phyloP scores from a whole-genome alignment of 2,329 filamentous ascomycete genomes.

The Macrophomina tecta region DNA sequence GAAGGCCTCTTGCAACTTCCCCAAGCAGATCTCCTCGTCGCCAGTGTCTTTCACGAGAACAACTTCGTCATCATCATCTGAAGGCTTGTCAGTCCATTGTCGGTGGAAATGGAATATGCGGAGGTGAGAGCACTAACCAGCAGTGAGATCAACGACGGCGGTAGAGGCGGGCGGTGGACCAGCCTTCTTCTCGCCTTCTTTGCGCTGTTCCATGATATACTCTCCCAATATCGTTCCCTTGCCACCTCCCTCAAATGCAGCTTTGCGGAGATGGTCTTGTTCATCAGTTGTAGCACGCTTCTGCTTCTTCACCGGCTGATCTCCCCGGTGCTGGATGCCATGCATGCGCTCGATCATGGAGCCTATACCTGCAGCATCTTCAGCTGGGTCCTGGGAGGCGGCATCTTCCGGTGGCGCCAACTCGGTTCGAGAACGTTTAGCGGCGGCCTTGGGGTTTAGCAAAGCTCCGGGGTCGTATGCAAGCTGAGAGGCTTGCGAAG shows the following conservation, averaged over 20 bases:
- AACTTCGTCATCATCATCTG: slow-evolving; percentile 62
- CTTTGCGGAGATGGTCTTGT: slow-evolving; percentile 46
- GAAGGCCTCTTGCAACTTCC: slow-evolving; percentile 71
- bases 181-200: slow-evolving; percentile 60
- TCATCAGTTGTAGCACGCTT: slow-evolving; percentile 32
- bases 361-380: slow-evolving; percentile 53
- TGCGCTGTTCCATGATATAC: slow-evolving; percentile 54
- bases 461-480: slow-evolving; percentile 40
- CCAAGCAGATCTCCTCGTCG: slow-evolving; percentile 79
- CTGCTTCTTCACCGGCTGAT: slow-evolving; percentile 62
- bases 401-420: not conserved
- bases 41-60: slow-evolving; percentile 64
- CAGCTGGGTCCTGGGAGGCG: not conserved
- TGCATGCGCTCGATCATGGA: slow-evolving; percentile 77
- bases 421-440: slow-evolving; percentile 41
- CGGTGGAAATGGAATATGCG: not conserved
- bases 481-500: slow-evolving; percentile 2
- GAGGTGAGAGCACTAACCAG: slow-evolving; percentile 27
- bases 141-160: slow-evolving; percentile 53
- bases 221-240: slow-evolving; percentile 66
- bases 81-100: not conserved
- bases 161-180: slow-evolving; percentile 34
- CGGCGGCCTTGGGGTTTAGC: slow-evolving; percentile 41
- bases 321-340: slow-evolving; percentile 71
- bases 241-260: slow-evolving; percentile 46